phyloP scores from a whole-genome alignment of 2,329 filamentous ascomycete species.

The Metarhizium anisopliae region DNA sequence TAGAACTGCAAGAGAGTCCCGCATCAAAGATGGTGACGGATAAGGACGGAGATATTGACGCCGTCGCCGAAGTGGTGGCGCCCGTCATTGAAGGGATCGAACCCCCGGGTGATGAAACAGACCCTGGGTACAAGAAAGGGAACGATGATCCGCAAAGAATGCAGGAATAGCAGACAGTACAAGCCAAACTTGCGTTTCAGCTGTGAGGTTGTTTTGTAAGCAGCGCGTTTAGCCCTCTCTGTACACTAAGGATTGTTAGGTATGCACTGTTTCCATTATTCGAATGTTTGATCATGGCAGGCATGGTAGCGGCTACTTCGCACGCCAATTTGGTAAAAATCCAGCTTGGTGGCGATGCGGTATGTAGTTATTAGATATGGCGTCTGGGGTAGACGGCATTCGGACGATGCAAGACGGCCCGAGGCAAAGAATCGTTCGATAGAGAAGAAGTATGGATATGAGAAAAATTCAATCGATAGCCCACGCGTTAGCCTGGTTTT shows the following conservation, averaged over 20 bases:
- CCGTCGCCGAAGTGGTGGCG: constrained; percentile 4
- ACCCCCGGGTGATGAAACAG: neutral
- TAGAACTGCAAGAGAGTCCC: constrained; percentile 5
- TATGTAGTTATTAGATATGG: neutral
- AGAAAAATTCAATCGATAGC: neutral
- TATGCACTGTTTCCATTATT: neutral
- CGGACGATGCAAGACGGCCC: neutral
- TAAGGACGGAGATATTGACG: constrained; percentile 15
- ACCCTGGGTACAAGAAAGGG: neutral
- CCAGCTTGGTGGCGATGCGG: neutral
- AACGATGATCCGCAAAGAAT: neutral
- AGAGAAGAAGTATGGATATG: neutral
- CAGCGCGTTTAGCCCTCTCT: neutral
- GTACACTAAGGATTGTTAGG: neutral
- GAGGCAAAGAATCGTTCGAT: neutral
- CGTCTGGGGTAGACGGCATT: neutral
- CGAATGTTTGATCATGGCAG: neutral
- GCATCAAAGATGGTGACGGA: constrained; percentile 7
- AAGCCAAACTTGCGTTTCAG: neutral
- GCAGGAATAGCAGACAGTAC: neutral
- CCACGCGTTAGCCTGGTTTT: neutral
- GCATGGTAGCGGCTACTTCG: neutral
- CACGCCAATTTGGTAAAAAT: neutral
- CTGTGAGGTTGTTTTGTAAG: neutral
- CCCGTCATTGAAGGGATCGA: neutral